phyloP scores from a whole-genome alignment of 495 filamentous ascomycete species.

The Penicillium pancosmium region DNA sequence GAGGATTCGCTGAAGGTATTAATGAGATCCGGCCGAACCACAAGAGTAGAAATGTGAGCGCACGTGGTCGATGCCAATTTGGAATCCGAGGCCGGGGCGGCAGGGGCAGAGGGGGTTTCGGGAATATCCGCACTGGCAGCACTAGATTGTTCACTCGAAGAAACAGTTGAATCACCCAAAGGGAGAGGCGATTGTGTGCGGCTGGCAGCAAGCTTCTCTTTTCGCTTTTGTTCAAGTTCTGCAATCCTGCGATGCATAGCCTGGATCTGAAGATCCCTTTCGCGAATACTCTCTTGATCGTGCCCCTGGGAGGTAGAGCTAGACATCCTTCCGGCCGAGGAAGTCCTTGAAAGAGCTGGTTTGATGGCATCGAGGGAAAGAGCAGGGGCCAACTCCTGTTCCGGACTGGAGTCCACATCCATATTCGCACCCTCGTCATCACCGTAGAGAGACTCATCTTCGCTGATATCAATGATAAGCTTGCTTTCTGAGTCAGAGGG shows the following conservation, averaged over 20 bases:
- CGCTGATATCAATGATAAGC: slow-evolving; percentile 76
- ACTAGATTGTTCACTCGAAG: slow-evolving; percentile 22
- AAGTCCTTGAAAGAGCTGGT: slow-evolving; percentile 15
- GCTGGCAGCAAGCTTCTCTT: slow-evolving; percentile 52
- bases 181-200: slow-evolving; percentile 38
- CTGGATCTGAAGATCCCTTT: slow-evolving; percentile 71
- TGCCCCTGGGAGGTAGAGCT: slow-evolving; percentile 41
- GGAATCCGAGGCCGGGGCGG: slow-evolving; percentile 1
- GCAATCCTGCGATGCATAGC: slow-evolving; percentile 75
- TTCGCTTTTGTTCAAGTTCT: slow-evolving; percentile 70
- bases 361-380: slow-evolving; percentile 3
- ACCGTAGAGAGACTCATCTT: slow-evolving; percentile 57
- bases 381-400: slow-evolving; percentile 8
- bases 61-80: neutral
- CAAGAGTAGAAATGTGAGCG: slow-evolving; percentile 2
- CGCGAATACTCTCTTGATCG: slow-evolving; percentile 56
- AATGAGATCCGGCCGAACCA: slow-evolving; percentile 10
- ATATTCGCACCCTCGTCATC: slow-evolving; percentile 43
- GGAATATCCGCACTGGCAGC: slow-evolving; percentile 12
- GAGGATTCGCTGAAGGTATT: slow-evolving; percentile 19
- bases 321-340: slow-evolving; percentile 21
- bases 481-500: slow-evolving; percentile 25
- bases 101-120: slow-evolving; percentile 9
- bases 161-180: slow-evolving; percentile 21
- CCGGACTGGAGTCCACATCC: slow-evolving; percentile 33